These are phyloP conservation scores for Aspergillus melleus DNA, from an alignment of 2,329 filamentous ascomycete genomes.

Conservation along the genomic window DNA sequence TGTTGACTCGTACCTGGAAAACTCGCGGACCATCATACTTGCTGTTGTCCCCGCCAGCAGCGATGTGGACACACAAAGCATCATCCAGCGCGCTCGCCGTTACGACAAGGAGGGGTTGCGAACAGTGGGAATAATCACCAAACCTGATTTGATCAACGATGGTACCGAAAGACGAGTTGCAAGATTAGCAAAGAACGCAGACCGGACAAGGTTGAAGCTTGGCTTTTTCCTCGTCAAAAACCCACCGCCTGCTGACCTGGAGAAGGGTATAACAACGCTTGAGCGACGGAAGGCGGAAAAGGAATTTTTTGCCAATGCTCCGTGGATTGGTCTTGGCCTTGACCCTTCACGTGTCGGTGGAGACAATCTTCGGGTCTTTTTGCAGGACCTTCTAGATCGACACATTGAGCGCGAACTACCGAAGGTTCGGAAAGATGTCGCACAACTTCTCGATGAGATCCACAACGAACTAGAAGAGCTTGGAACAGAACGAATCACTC, in stretches of 20 bases:
- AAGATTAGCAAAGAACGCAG: conserved; percentile 25
- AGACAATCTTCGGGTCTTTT: too few relatives aligned
- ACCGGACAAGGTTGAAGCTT: conserved; percentile 27
- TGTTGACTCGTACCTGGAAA: conserved; percentile 42
- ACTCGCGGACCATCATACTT: conserved; percentile 47
- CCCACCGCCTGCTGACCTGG: conserved; percentile 20
- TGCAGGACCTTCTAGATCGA: too few relatives aligned
- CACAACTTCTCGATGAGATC: too few relatives aligned
- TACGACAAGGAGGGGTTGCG: conserved; percentile 32
- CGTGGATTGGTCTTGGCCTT: too few relatives aligned
- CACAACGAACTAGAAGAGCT: too few relatives aligned
- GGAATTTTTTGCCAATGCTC: too few relatives aligned
- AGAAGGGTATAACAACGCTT: too few relatives aligned
- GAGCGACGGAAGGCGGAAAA: too few relatives aligned
- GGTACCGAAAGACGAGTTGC: conserved; percentile 25
- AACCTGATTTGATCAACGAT: conserved; percentile 40
- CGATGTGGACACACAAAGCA: conserved; percentile 44
- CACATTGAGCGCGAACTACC: too few relatives aligned
- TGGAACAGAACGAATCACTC: too few relatives aligned
- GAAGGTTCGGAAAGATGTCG: too few relatives aligned
- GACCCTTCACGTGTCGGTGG: too few relatives aligned
- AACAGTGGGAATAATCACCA: conserved; percentile 51
- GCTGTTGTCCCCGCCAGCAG: conserved; percentile 47
- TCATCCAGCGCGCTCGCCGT: conserved; percentile 38
- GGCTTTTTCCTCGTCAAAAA: conserved; percentile 33